These are phyloP conservation scores for Vachellia collinsii DNA, from an alignment of 306 rosid species.

Conservation along the genomic window DNA sequence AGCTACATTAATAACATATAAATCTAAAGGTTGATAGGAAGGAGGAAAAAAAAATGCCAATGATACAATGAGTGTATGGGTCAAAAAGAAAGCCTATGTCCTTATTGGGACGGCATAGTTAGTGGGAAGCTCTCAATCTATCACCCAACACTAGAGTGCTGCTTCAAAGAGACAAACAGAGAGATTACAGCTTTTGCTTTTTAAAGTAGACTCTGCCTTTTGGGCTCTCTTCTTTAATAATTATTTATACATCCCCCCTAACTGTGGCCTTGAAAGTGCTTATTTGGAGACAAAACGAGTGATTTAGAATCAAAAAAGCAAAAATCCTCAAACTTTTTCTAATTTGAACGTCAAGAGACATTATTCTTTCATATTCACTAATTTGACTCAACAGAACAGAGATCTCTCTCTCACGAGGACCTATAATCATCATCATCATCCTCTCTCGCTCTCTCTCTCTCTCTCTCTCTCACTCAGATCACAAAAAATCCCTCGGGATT, in stretches of 20 bases:
- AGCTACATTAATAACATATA: neutral
- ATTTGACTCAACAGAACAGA: conserved; percentile 50
- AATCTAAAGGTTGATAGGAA: neutral
- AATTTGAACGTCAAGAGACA: conserved; percentile 17
- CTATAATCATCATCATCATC: conserved; percentile 14
- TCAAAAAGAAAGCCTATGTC: conserved; percentile 14
- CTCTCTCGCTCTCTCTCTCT: too few relatives aligned
- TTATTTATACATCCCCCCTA: neutral
- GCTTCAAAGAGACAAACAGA: conserved; percentile 14
- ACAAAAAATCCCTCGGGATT: conserved; percentile 60
- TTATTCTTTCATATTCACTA: conserved; percentile 41
- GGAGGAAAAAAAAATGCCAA: neutral
- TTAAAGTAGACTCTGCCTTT: conserved; percentile 60
- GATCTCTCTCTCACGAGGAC: conserved; percentile 62
- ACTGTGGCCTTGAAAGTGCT: conserved; percentile 53
- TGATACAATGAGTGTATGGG: neutral
- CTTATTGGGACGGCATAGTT: neutral
- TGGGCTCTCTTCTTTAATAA: conserved; percentile 24
- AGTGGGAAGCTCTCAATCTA: conserved; percentile 15
- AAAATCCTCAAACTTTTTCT: conserved; percentile 29
- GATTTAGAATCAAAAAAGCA: conserved; percentile 69
- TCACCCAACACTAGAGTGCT: neutral
- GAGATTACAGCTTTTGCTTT: conserved; percentile 64
- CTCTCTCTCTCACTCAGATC: conserved; percentile 36
- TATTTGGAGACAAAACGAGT: conserved; percentile 54